A percentile compares a stretch with the other conserved stretches of the same genome.
Conservation (phyloP, 1,139 yeast species). For the Debaryomyces nepalensis region DNA sequence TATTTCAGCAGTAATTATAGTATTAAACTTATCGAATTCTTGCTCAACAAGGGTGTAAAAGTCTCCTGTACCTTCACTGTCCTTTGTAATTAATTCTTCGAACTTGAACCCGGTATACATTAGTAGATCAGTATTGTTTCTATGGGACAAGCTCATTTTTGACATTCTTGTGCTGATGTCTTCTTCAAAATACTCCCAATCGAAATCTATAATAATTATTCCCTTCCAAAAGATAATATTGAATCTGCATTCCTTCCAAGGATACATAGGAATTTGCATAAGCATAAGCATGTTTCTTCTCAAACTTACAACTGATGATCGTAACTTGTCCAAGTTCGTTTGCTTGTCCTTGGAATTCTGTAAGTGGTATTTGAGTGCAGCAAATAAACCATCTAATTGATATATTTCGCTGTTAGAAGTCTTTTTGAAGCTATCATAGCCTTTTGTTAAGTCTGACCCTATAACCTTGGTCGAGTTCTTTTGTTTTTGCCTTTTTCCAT, state of each 20-base stretch:
- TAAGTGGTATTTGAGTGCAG: constrained; percentile 20
- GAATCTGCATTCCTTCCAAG: constrained; percentile 20
- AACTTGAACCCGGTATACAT: constrained; percentile 30
- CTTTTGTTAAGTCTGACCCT: constrained; percentile 26
- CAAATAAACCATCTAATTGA: constrained; percentile 25
- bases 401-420: constrained; percentile 20
- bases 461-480: constrained; percentile 18
- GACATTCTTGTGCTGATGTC: neutral
- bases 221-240: constrained; percentile 27
- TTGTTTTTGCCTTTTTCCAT: constrained; percentile 13
- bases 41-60: constrained; percentile 26
- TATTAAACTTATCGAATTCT: constrained; percentile 17
- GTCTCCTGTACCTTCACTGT: constrained; percentile 9
- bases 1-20: constrained; percentile 31
- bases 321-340: constrained; percentile 9
- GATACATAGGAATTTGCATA: constrained; percentile 25
- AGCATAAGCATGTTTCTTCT: constrained; percentile 27
- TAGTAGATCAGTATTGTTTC: constrained; percentile 11
- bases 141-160: neutral
- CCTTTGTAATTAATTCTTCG: constrained; percentile 26
- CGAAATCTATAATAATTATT: constrained; percentile 27
- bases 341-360: constrained; percentile 8
- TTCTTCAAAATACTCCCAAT: constrained; percentile 21
- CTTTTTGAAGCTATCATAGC: constrained; percentile 21
- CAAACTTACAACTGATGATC: constrained; percentile 25